A percentile compares a stretch with the other conserved stretches of the same genome.
Evolutionary conservation across 1,284 basidiomycete genomes (phyloP).

Genomic region (Cryptococcus sp.): DNA sequence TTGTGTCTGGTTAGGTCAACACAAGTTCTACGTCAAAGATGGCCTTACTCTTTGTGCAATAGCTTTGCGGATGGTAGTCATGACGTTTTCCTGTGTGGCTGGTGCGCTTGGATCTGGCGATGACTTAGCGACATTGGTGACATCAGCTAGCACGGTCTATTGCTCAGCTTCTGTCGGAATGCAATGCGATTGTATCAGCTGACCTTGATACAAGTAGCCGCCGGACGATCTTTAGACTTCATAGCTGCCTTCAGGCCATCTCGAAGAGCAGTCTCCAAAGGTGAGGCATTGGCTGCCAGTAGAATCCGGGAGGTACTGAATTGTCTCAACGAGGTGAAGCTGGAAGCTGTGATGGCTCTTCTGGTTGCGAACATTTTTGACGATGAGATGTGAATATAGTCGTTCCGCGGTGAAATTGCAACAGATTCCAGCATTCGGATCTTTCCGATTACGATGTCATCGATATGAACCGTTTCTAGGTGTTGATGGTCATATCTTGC

Average conservation of each 20-base stretch:
- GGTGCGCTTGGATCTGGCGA: slow-evolving; percentile 33
- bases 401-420: no score
- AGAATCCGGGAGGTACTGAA: not conserved
- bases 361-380: no score
- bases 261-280: slow-evolving; percentile 29
- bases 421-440: not conserved
- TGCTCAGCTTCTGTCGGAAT: not conserved
- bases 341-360: no score
- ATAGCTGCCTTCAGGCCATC: slow-evolving; percentile 45
- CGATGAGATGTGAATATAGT: no score
- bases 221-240: slow-evolving; percentile 39
- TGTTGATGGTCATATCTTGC: no score
- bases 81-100: slow-evolving; percentile 29
- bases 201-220: slow-evolving; percentile 36
- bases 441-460: not conserved
- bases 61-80: slow-evolving; percentile 35
- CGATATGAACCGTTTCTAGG: no score
- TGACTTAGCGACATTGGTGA: slow-evolving; percentile 38
- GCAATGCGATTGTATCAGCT: not conserved
- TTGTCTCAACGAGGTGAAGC: no score
- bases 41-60: slow-evolving; percentile 37
- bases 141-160: slow-evolving; percentile 40
- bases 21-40: not conserved
- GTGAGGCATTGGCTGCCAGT: slow-evolving; percentile 5
- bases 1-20: slow-evolving; percentile 17